phyloP scores from a whole-genome alignment of 1,284 basidiomycete genomes.

The Boletellus deceptivus region DNA sequence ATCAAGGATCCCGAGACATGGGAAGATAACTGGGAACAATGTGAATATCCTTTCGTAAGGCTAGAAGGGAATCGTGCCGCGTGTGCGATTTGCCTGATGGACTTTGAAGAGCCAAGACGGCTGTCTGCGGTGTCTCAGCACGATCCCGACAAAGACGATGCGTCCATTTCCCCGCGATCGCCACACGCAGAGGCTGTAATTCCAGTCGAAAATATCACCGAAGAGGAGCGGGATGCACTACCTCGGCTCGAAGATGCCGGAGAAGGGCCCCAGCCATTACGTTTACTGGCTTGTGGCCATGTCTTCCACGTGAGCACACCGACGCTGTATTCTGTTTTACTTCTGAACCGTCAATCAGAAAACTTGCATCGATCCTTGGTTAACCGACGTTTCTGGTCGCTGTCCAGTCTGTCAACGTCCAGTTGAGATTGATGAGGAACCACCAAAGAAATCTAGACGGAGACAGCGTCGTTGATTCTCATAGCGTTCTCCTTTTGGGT shows the following conservation, averaged over 20 bases:
- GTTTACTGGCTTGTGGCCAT: constrained; percentile 72
- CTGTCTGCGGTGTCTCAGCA: constrained; percentile 30
- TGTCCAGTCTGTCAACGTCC: constrained; percentile 74
- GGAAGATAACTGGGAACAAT: constrained; percentile 55
- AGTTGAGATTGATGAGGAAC: constrained; percentile 43
- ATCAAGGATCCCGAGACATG: constrained; percentile 45
- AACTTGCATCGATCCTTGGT: constrained; percentile 78
- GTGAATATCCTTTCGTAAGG: constrained; percentile 61
- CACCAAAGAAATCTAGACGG: constrained; percentile 32
- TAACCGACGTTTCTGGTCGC: constrained; percentile 73
- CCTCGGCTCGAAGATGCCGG: constrained; percentile 65
- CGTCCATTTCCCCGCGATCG: constrained; percentile 7
- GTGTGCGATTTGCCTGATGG: constrained; percentile 79
- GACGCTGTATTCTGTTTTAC: not conserved
- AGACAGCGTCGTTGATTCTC: constrained; percentile 23
- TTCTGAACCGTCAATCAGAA: constrained; percentile 43
- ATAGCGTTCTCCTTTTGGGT: constrained; percentile 4
- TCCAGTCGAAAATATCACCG: constrained; percentile 40
- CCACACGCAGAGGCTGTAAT: constrained; percentile 24
- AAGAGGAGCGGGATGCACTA: constrained; percentile 38
- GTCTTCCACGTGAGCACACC: constrained; percentile 71
- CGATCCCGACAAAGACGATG: constrained; percentile 20
- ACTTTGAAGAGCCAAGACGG: constrained; percentile 72
- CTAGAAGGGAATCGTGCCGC: constrained; percentile 76
- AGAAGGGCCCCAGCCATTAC: constrained; percentile 68